phyloP scores from a whole-genome alignment of 108 stramenopile genomes.

The Fragilariopsis cylindrus region DNA sequence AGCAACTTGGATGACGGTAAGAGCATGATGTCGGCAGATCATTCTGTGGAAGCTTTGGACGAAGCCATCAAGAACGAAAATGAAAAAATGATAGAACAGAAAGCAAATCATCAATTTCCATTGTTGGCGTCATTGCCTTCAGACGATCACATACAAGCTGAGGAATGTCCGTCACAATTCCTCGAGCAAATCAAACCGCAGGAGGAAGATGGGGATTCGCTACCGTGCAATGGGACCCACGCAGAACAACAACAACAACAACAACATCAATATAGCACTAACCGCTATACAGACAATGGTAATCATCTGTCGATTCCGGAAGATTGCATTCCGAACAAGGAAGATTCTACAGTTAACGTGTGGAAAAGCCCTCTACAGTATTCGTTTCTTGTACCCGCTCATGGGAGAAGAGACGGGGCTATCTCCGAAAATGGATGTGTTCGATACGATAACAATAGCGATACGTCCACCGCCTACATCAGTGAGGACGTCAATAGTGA shows the following conservation, averaged over 20 bases:
- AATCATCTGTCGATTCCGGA: constrained; percentile 4
- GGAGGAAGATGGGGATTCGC: neutral
- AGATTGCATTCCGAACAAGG: constrained; percentile 4
- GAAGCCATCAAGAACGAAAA: constrained; percentile 27
- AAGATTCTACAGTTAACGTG: neutral
- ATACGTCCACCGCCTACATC: no score
- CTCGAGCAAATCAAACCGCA: constrained; percentile 5
- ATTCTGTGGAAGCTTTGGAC: constrained; percentile 19
- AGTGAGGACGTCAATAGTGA: neutral
- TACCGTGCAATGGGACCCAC: neutral
- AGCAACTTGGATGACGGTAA: neutral
- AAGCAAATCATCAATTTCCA: neutral
- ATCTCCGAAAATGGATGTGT: neutral
- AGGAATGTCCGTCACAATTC: constrained; percentile 17
- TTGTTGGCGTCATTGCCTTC: constrained; percentile 4
- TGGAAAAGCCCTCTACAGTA: neutral
- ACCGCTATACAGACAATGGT: neutral
- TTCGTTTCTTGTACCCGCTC: neutral
- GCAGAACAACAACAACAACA: neutral
- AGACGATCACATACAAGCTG: neutral
- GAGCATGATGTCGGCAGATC: neutral
- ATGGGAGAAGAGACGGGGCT: neutral
- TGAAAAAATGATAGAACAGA: neutral
- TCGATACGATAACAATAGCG: neutral
- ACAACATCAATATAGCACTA: neutral